phyloP scores from a whole-genome alignment of 2,329 filamentous ascomycete species.

The Monosporascus ibericus region DNA sequence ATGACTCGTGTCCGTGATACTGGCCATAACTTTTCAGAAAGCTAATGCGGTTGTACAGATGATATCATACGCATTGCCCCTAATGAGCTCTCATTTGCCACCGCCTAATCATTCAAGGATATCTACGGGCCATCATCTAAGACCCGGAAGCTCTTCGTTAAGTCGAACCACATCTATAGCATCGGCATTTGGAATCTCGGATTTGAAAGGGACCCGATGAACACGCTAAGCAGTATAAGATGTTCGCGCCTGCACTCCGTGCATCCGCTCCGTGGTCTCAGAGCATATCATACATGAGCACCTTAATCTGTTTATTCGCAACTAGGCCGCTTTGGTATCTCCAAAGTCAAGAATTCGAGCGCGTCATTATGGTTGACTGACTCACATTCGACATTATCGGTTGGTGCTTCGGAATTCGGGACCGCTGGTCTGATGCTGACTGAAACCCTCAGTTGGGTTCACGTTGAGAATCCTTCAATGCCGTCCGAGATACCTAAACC shows the following conservation, averaged over 20 bases:
- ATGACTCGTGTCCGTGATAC: slow-evolving; percentile 1
- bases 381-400: no score
- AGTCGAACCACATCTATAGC: slow-evolving; percentile 11
- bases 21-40: neutral
- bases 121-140: slow-evolving; percentile 12
- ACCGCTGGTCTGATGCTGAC: neutral
- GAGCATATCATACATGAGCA: no score
- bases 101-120: slow-evolving; percentile 7
- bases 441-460: slow-evolving; percentile 6
- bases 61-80: slow-evolving; percentile 13
- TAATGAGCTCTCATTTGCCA: slow-evolving; percentile 14
- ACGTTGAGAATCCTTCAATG: slow-evolving; percentile 15
- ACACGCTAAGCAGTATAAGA: slow-evolving; percentile 13
- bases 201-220: slow-evolving; percentile 13
- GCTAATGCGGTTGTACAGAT: neutral
- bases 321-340: no score
- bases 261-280: neutral
- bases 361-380: no score
- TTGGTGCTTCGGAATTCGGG: no score
- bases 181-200: slow-evolving; percentile 8
- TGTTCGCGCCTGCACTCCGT: slow-evolving; percentile 15
- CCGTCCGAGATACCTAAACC: slow-evolving; percentile 3
- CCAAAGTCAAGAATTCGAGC: no score
- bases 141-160: slow-evolving; percentile 12
- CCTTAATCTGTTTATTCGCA: no score